Evolutionary conservation across 148 eudicot genomes (phyloP).

Genomic region (Talinum fruticosum): DNA sequence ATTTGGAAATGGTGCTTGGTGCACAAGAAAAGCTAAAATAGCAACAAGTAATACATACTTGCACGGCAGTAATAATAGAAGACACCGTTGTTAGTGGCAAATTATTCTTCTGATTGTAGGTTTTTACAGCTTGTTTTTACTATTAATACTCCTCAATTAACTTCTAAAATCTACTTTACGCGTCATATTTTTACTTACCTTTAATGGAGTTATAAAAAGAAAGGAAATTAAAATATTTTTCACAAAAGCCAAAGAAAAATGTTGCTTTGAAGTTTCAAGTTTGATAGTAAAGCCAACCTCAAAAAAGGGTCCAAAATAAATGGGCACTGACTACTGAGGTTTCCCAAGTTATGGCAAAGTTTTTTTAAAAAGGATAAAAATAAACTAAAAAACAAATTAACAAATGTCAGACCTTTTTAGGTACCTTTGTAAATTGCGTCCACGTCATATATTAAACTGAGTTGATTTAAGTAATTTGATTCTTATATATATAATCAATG

Average conservation of each 20-base stretch:
- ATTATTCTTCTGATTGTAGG: background rate
- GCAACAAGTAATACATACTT: background rate
- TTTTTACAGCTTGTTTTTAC: background rate
- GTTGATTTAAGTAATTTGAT: no score
- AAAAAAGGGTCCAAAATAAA: no score
- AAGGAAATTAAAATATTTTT: no score
- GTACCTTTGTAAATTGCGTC: no score
- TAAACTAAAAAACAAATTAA: no score
- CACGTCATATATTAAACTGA: no score
- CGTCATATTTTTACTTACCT: background rate
- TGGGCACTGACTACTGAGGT: background rate
- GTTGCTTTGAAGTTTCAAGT: background rate
- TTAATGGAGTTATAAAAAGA: background rate
- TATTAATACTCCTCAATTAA: background rate
- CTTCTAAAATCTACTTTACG: background rate
- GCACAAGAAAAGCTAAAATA: background rate
- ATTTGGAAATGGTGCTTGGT: background rate
- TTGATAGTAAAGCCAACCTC: background rate
- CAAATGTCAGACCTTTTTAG: no score
- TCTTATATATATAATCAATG: no score
- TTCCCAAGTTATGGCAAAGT: background rate
- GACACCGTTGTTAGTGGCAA: slow-evolving; percentile 1
- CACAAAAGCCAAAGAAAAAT: no score
- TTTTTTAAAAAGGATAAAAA: no score
- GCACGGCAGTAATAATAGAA: background rate